phyloP scores from a whole-genome alignment of 768 basidiomycete genomes.

The Galerina marginata region DNA sequence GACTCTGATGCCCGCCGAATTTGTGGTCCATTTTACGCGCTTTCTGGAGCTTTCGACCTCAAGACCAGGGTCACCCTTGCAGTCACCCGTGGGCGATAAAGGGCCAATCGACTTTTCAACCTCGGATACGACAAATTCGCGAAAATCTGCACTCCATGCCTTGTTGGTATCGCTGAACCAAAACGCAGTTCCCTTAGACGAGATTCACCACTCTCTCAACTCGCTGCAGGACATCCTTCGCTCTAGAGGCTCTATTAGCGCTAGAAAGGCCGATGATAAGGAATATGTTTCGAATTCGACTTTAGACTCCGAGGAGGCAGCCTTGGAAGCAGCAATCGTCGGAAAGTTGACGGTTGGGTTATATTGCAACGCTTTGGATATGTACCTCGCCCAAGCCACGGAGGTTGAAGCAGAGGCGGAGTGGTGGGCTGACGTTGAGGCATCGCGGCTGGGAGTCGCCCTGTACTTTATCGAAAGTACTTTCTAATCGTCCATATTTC shows the following conservation, averaged over 20 bases:
- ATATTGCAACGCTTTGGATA: slow-evolving; percentile 70
- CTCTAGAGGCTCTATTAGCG: background rate
- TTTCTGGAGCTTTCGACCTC: slow-evolving; percentile 33
- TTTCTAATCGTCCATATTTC: slow-evolving; percentile 28
- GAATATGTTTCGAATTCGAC: background rate
- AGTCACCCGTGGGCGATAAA: background rate
- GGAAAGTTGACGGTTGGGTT: slow-evolving; percentile 57
- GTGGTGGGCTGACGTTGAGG: slow-evolving; percentile 83
- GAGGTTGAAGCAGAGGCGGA: slow-evolving; percentile 77
- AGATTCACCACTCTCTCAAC: slow-evolving; percentile 31
- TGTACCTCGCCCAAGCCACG: slow-evolving; percentile 68
- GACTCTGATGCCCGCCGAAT: slow-evolving; percentile 39
- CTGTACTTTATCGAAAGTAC: slow-evolving; percentile 82
- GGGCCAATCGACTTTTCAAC: background rate
- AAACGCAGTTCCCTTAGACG: slow-evolving; percentile 26
- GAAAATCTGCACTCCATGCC: slow-evolving; percentile 40
- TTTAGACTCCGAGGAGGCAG: slow-evolving; percentile 38
- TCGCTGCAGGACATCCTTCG: slow-evolving; percentile 30
- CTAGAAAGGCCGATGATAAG: background rate
- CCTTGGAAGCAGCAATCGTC: slow-evolving; percentile 49
- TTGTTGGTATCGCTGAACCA: slow-evolving; percentile 44
- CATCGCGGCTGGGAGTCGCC: slow-evolving; percentile 58
- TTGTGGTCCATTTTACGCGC: slow-evolving; percentile 44
- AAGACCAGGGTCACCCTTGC: slow-evolving; percentile 26
- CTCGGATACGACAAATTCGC: slow-evolving; percentile 1